A percentile compares a stretch with the other conserved stretches of the same genome.
These are phyloP conservation scores for Puccinia hordei DNA, from an alignment of 1,284 basidiomycete genomes.

Conservation along the genomic window DNA sequence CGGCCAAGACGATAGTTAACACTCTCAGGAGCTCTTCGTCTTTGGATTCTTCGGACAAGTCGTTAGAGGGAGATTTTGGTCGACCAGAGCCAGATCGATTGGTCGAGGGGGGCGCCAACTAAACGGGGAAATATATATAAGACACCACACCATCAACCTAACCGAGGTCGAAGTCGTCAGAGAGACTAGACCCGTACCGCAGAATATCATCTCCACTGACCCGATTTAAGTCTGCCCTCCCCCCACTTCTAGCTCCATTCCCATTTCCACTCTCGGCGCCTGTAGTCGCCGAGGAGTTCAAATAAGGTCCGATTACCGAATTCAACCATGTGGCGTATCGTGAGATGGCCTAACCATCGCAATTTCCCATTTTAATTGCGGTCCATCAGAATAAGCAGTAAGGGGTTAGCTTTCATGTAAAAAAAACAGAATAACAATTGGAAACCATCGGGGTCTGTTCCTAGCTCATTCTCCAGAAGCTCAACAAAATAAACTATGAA, in stretches of 20 bases:
- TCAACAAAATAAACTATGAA: neutral
- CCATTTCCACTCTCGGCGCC: neutral
- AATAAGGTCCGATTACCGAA: conserved; percentile 4
- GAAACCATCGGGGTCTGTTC: neutral
- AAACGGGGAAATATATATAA: conserved; percentile 25
- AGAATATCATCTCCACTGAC: conserved; percentile 44
- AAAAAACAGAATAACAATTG: neutral
- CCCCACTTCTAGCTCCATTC: conserved; percentile 5
- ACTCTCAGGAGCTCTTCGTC: conserved; percentile 34
- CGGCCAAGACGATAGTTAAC: conserved; percentile 26
- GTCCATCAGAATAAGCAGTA: neutral
- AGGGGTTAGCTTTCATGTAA: neutral
- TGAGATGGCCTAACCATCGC: conserved; percentile 19
- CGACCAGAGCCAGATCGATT: conserved; percentile 17
- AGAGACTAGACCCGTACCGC: conserved; percentile 39
- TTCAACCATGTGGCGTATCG: conserved; percentile 44
- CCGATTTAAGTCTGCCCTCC: conserved; percentile 36
- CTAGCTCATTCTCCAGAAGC: neutral
- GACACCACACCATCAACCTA: conserved; percentile 43
- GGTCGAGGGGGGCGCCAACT: conserved; percentile 28
- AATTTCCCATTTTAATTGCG: conserved; percentile 9
- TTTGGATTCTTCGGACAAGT: conserved; percentile 23
- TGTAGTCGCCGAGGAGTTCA: conserved; percentile 22
- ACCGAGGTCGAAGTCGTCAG: conserved; percentile 43
- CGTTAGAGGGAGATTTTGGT: conserved; percentile 21